Percentiles rank a stretch among this genome's conserved stretches.
Conservation (phyloP, 345 rosid species). For the Rhodamnia rubescens region DNA sequence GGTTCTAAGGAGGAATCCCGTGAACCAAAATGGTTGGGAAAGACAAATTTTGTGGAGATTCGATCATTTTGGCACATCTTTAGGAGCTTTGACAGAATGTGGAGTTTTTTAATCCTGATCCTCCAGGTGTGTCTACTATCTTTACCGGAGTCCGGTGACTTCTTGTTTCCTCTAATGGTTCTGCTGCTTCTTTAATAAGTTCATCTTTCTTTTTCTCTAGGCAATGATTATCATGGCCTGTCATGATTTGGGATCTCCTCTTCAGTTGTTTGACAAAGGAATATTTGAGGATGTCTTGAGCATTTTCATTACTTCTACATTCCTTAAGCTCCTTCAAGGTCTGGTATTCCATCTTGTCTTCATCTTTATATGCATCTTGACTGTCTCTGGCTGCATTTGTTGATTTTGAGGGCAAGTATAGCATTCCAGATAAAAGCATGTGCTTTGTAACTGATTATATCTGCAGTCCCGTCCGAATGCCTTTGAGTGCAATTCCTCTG, state of each 20-base stretch:
- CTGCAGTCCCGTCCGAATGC: neutral
- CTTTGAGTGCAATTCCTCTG: neutral
- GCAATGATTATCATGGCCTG: constrained; percentile 95
- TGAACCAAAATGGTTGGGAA: constrained; percentile 65
- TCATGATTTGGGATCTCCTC: constrained; percentile 84
- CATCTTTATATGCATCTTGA: neutral
- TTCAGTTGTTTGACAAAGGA: constrained; percentile 55
- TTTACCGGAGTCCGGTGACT: neutral
- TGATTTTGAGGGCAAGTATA: neutral
- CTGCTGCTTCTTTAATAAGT: neutral
- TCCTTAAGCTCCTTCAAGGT: constrained; percentile 76
- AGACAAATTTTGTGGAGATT: constrained; percentile 85
- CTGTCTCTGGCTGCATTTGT: neutral
- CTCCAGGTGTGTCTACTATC: constrained; percentile 55
- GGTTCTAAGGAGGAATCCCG: constrained; percentile 23
- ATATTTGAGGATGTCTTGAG: constrained; percentile 86
- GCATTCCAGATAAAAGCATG: neutral
- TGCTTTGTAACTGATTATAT: neutral
- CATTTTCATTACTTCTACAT: constrained; percentile 80
- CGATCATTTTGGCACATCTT: constrained; percentile 97
- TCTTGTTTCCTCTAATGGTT: neutral
- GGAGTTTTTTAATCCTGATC: constrained; percentile 84
- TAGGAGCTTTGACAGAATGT: constrained; percentile 96
- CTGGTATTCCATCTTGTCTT: neutral
- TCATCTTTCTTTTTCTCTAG: constrained; percentile 19